phyloP scores from a whole-genome alignment of 352 stramenopile species.

The Phytophthora syringae region DNA sequence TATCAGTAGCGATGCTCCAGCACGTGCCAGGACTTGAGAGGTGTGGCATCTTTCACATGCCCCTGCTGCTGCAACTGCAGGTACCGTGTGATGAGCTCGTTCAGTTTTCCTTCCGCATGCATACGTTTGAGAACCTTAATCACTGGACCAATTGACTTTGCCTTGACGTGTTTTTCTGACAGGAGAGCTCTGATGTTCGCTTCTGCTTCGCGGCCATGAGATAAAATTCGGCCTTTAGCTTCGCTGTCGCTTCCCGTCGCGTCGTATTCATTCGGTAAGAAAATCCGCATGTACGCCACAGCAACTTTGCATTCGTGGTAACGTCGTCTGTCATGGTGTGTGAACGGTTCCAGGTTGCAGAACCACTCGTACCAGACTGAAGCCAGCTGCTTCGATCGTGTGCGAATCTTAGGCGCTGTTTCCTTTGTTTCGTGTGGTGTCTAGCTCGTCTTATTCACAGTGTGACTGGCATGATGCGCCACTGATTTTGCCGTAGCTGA shows the following conservation, averaged over 20 bases:
- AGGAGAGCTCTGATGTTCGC: neutral
- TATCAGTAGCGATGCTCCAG: too few species aligned
- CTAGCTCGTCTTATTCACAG: too few species aligned
- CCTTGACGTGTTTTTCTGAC: neutral
- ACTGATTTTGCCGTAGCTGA: neutral
- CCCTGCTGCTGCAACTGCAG: neutral
- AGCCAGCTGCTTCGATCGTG: neutral
- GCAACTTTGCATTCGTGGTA: conserved; percentile 5
- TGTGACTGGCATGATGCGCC: too few species aligned
- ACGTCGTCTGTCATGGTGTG: neutral
- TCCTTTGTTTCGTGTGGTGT: too few species aligned
- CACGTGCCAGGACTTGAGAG: too few species aligned
- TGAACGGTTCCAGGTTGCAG: neutral
- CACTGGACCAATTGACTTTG: conserved; percentile 6
- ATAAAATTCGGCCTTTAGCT: conserved; percentile 1
- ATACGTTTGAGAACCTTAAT: conserved; percentile 8
- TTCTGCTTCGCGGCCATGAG: neutral
- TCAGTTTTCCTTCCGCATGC: conserved; percentile 7
- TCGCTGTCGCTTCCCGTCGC: neutral
- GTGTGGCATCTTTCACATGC: too few species aligned
- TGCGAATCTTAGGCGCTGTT: too few species aligned
- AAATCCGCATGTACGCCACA: conserved; percentile 6
- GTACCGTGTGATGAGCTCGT: conserved; percentile 8
- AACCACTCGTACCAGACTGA: conserved; percentile 16
- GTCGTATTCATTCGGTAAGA: conserved; percentile 11